Evolutionary conservation across 306 rosid genomes (phyloP).

Genomic region (Begonia loranthoides): DNA sequence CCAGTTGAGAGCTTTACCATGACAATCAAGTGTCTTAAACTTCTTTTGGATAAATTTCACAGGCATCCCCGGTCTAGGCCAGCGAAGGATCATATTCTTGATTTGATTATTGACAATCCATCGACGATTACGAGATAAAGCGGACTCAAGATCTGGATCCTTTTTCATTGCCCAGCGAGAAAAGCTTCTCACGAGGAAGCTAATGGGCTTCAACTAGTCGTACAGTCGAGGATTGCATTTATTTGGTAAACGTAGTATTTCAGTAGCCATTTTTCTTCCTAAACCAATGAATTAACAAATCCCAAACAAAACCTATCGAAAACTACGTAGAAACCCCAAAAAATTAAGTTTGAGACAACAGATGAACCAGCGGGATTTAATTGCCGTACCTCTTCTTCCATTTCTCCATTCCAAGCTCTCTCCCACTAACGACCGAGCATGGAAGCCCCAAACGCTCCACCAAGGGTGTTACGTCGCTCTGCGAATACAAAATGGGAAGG

Average conservation of each 20-base stretch:
- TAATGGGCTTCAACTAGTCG: slow-evolving; percentile 2
- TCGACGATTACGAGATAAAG: slow-evolving; percentile 64
- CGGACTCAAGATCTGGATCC: slow-evolving; percentile 65
- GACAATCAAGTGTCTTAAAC: slow-evolving; percentile 77
- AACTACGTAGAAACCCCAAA: too few relatives aligned
- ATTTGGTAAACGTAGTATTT: not conserved
- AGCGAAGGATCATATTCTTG: slow-evolving; percentile 62
- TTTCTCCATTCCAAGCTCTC: too few relatives aligned
- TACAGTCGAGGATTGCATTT: not conserved
- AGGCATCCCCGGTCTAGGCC: slow-evolving; percentile 46
- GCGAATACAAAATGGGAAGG: too few relatives aligned
- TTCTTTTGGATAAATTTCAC: slow-evolving; percentile 55
- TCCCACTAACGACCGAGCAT: too few relatives aligned
- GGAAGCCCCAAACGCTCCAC: too few relatives aligned
- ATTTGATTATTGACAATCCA: slow-evolving; percentile 83
- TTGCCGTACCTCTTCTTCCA: too few relatives aligned
- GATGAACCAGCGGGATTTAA: too few relatives aligned
- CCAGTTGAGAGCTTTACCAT: slow-evolving; percentile 83
- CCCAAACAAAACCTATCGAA: too few relatives aligned
- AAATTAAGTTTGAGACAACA: too few relatives aligned
- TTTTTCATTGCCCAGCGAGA: slow-evolving; percentile 87
- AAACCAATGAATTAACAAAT: too few relatives aligned
- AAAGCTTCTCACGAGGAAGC: slow-evolving; percentile 19
- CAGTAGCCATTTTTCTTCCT: not conserved
- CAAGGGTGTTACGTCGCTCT: too few relatives aligned